phyloP scores from a whole-genome alignment of 495 filamentous ascomycete species.

The Lasiosphaeriaceae sp. region DNA sequence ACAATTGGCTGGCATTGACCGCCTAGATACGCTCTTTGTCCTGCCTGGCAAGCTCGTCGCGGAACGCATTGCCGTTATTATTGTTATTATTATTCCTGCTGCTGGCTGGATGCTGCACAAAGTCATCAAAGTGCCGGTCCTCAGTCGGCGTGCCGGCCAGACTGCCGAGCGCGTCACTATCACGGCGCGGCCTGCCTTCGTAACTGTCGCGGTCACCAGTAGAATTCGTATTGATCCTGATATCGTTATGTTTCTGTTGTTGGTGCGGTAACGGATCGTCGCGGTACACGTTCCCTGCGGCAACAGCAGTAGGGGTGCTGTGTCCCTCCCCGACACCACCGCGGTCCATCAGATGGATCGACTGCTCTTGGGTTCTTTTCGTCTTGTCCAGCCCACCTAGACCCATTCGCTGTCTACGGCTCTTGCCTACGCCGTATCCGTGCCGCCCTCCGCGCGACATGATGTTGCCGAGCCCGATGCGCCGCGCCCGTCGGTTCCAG shows the following conservation, averaged over 20 bases:
- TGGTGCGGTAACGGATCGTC: constrained; percentile 18
- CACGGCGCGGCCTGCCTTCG: constrained; percentile 22
- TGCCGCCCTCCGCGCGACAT: constrained; percentile 32
- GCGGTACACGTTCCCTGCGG: constrained; percentile 18
- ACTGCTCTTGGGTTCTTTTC: constrained; percentile 26
- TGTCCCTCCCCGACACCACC: constrained; percentile 21
- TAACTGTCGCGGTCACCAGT: not conserved
- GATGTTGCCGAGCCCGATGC: constrained; percentile 36
- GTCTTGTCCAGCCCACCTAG: constrained; percentile 11
- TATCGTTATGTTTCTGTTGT: not conserved
- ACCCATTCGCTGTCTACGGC: constrained; percentile 25
- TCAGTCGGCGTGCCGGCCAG: constrained; percentile 35
- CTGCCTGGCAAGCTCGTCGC: constrained; percentile 34
- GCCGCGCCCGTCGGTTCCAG: constrained; percentile 35
- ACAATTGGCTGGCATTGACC: not conserved
- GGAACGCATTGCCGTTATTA: constrained; percentile 26
- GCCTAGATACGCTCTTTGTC: constrained; percentile 14
- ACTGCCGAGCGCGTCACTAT: constrained; percentile 38
- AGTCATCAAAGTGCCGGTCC: constrained; percentile 27
- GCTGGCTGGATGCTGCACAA: constrained; percentile 12
- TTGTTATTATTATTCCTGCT: constrained; percentile 1
- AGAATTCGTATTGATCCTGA: not conserved
- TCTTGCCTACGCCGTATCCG: constrained; percentile 33
- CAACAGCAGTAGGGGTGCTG: not conserved
- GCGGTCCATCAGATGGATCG: constrained; percentile 37